Base-by-base conservation (phyloP, 768 basidiomycete species). In the Serpula lacrymans region DNA sequence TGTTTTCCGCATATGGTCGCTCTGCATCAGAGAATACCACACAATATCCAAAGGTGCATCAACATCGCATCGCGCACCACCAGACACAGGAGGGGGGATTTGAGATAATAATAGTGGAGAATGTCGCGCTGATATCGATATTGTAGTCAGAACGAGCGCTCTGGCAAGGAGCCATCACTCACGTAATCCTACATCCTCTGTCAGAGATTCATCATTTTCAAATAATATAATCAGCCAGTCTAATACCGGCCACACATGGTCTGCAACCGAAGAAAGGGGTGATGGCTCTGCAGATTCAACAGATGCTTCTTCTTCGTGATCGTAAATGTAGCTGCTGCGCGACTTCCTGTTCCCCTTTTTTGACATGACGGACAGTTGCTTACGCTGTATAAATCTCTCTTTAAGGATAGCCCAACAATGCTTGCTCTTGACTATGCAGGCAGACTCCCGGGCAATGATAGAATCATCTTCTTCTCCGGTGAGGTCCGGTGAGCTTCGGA, bases 181-280 rank as follows among this genome's bases (percentile, higher is more conserved):
- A 75, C 77, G 60, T 41, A 59, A 53, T 37, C 66, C 67, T 42
- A 60, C 57, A 12, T 49, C 47, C 42, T 63, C 60, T 16, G 53
- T 51, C 35, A 60, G 43, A 8, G 50, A 46, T 49, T 87, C 79
- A 45, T 88, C 85, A 47, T 72, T 74, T 53, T 90, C 84, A 48
- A 87, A 86, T 14, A 88, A 49, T 16, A 62, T 55, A 9, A 90
- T 39, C 1, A 88, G 48, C 82, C 83, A 88, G 16, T 78, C 75
- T n/a, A 90, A 68, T 29, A 82, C 55, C 22, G 75, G 71, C 87
- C 88, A 90, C 4, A 84, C 78, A 45, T 80, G 65, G 34, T 75
- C 70, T 17, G 75, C 77, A 17, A 88, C 72, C 9, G 71, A 53
- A 33, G 50, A 42, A 16, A 57, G 57, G 32, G 25, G 18, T 3